Conservation (phyloP, 2,329 filamentous ascomycete species). For the Anthostomella pinea region DNA sequence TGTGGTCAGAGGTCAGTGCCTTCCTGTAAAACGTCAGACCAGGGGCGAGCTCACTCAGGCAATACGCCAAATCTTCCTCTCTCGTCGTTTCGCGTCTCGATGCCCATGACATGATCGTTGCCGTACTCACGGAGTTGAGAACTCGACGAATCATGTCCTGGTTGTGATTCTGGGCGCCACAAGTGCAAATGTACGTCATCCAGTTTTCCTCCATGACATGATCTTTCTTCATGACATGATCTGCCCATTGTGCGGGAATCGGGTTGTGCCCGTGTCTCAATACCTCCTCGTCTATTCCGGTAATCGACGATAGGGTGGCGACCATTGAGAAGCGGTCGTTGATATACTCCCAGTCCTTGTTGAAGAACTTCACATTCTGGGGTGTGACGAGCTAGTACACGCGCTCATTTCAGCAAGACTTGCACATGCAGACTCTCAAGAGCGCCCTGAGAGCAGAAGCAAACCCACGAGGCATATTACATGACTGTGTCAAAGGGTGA, state of each 20-base stretch:
- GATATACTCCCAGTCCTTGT: conserved; percentile 3
- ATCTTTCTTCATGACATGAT: no score
- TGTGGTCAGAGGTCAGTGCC: no score
- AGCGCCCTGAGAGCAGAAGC: no score
- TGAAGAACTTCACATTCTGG: conserved; percentile 8
- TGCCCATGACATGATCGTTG: conserved; percentile 8
- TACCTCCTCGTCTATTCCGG: conserved; percentile 1
- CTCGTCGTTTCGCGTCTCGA: conserved; percentile 5
- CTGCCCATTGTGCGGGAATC: not conserved
- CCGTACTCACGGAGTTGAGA: conserved; percentile 3
- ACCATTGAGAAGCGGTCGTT: conserved; percentile 5
- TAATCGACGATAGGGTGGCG: not conserved
- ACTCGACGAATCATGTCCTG: not conserved
- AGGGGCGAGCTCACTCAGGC: conserved; percentile 8
- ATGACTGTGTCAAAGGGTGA: no score
- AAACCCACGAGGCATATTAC: no score
- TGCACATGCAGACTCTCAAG: no score
- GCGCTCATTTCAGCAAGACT: no score
- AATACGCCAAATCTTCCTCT: conserved; percentile 10
- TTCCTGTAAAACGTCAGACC: not conserved
- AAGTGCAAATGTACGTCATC: no score
- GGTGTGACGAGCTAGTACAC: conserved; percentile 11
- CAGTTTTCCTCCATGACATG: no score
- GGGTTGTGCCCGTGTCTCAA: conserved; percentile 3
- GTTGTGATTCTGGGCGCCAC: not conserved